Evolutionary conservation across 139 green algal genomes (phyloP).

Genomic region (Chlamydomonas sphaeroides): DNA sequence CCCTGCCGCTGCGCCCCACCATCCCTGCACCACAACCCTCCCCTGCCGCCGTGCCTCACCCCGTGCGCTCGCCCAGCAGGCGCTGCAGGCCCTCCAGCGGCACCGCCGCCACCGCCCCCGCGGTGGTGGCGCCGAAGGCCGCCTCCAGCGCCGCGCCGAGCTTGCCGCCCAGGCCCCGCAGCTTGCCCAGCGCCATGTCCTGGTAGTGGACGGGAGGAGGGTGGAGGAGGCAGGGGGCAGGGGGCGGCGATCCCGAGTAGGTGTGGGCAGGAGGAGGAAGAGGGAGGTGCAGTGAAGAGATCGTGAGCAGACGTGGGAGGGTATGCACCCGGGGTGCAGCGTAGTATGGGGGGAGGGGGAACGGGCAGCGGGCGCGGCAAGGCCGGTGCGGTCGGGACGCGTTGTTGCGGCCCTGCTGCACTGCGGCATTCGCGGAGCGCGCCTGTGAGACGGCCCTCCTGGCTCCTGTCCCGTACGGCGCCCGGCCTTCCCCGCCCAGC

Average conservation of each 20-base stretch:
- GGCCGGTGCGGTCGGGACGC: too few relatives aligned
- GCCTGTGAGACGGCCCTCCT: too few relatives aligned
- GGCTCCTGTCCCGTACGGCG: too few relatives aligned
- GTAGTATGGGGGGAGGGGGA: too few relatives aligned
- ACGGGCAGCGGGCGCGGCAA: too few relatives aligned
- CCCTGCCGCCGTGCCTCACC: slow-evolving; percentile 39
- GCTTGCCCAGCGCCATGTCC: slow-evolving; percentile 84
- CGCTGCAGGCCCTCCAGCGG: slow-evolving; percentile 50
- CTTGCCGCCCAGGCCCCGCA: slow-evolving; percentile 91
- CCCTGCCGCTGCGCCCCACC: not conserved
- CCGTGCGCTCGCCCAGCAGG: slow-evolving; percentile 22
- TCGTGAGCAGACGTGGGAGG: too few relatives aligned
- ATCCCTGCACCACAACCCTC: slow-evolving; percentile 7
- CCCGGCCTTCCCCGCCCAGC: too few relatives aligned
- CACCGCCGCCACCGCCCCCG: slow-evolving; percentile 65
- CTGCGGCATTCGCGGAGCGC: too few relatives aligned
- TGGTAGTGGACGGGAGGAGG: slow-evolving; percentile 9
- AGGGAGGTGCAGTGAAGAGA: too few relatives aligned
- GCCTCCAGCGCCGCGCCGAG: slow-evolving; percentile 71
- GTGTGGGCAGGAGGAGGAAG: too few relatives aligned
- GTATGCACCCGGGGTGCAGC: too few relatives aligned
- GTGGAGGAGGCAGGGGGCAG: not conserved
- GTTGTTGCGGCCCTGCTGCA: too few relatives aligned
- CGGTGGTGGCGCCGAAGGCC: slow-evolving; percentile 64
- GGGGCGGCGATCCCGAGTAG: not conserved